phyloP scores from a whole-genome alignment of 164 flowering plant species.

The Chimonanthus praecox region DNA sequence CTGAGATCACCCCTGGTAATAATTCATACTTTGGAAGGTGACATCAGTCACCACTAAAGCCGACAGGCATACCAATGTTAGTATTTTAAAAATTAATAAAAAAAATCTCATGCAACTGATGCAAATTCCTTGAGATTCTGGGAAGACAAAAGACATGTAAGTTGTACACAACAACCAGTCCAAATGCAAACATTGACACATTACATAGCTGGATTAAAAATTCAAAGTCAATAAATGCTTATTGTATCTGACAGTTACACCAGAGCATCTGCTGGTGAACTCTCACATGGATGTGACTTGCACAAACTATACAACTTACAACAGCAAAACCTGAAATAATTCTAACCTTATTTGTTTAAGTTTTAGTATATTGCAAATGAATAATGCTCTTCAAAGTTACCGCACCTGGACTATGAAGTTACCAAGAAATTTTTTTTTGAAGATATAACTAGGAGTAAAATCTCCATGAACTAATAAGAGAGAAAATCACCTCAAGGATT shows the following conservation, averaged over 20 bases:
- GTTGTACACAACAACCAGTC: background rate
- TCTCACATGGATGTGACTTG: background rate
- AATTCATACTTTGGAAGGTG: too few species aligned
- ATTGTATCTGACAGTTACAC: background rate
- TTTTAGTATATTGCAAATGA: background rate
- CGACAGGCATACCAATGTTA: too few species aligned
- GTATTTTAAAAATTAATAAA: too few species aligned
- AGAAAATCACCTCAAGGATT: conserved; percentile 77
- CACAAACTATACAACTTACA: background rate
- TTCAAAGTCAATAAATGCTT: background rate
- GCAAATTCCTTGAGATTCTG: background rate
- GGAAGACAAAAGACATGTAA: background rate
- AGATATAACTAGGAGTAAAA: too few species aligned
- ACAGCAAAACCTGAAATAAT: background rate
- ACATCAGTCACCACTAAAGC: too few species aligned
- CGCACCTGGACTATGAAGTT: too few species aligned
- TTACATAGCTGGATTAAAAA: background rate
- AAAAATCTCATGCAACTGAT: background rate
- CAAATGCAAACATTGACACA: background rate
- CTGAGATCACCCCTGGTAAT: too few species aligned
- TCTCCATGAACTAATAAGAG: background rate
- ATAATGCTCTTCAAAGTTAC: background rate
- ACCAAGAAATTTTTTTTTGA: too few species aligned
- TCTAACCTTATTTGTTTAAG: background rate
- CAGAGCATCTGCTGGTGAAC: background rate